A percentile compares a stretch with the other conserved stretches of the same genome.
Evolutionary conservation across 768 basidiomycete genomes (phyloP).

Genomic region (Suillus placidus): DNA sequence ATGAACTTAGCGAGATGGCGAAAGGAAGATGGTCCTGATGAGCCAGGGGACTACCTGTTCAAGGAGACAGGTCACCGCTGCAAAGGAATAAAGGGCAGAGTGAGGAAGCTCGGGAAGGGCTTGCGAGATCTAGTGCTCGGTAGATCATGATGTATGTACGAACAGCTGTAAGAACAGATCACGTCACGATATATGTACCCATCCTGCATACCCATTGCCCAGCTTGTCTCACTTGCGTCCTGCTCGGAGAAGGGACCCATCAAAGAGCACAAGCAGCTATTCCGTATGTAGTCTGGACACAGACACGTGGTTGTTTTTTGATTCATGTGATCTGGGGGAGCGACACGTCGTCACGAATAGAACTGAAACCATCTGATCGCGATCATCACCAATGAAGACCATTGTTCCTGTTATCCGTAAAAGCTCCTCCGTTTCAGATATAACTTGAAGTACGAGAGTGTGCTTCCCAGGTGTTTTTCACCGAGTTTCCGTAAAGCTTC

Average conservation of each 20-base stretch:
- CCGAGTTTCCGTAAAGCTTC: background rate
- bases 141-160: constrained; percentile 19
- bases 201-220: background rate
- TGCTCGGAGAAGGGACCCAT: background rate
- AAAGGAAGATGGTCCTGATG: constrained; percentile 31
- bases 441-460: background rate
- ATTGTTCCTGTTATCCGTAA: background rate
- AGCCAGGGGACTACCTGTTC: constrained; percentile 35
- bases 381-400: background rate
- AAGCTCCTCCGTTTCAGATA: background rate
- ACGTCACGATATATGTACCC: background rate
- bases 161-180: constrained; percentile 4
- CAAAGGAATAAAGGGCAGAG: constrained; percentile 27
- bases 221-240: background rate
- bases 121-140: constrained; percentile 36
- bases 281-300: background rate
- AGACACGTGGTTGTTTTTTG: background rate
- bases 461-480: background rate
- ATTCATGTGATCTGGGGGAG: constrained; percentile 5
- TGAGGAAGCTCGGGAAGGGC: constrained; percentile 34
- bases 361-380: background rate
- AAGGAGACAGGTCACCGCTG: constrained; percentile 26
- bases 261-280: background rate
- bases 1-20: constrained; percentile 52
- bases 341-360: background rate